Base-by-base conservation (phyloP, 306 rosid genomes). In the Fragaria vesca region DNA sequence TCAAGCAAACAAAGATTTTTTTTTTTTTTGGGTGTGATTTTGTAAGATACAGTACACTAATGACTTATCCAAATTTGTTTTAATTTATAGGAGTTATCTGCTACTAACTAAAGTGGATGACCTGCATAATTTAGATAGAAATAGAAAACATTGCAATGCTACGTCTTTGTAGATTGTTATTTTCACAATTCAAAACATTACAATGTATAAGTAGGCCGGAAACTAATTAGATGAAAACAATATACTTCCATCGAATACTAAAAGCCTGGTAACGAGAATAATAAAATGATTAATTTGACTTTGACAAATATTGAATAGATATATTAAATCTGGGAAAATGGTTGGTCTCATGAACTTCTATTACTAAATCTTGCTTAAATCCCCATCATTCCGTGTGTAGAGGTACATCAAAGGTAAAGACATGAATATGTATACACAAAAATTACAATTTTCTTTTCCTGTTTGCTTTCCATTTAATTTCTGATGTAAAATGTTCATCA, bases 401-500 rank as follows among this genome's bases (percentile, higher is more conserved):
- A 5, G n/a, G 40, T 15, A 30, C 3, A 32, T 28, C 17, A 0
- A 28, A 63, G 47, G 5, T 32, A 32, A 3, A 6, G 40, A 30
- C 69, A 12, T 32, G 69, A 32, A 12, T 18, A 36, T 66, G 28
- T 60, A 40, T 61, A 21, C 58, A 61, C 30, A 45, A 26, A 43
- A 16, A 45, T 8, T 42, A 58, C 68, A 60, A 38, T 16, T 2
- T 26, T 61, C 50, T 2, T 12, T 26, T 55, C 15, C 28, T 15
- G 24, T 74, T 57, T 42, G 8, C n/a, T 40, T 58, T 26, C 66
- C 43, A 18, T 34, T 34, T 30, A 30, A 30, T 30, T 73, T 58
- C 70, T 61, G 58, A 61, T 74, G 15, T 32, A 17, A 58, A 74
- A 26, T 74, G 45, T 52, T 58, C 30, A 43, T 43, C 70, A 43